Conservation (phyloP, 1,139 yeast species). For the Diutina catenulata region DNA sequence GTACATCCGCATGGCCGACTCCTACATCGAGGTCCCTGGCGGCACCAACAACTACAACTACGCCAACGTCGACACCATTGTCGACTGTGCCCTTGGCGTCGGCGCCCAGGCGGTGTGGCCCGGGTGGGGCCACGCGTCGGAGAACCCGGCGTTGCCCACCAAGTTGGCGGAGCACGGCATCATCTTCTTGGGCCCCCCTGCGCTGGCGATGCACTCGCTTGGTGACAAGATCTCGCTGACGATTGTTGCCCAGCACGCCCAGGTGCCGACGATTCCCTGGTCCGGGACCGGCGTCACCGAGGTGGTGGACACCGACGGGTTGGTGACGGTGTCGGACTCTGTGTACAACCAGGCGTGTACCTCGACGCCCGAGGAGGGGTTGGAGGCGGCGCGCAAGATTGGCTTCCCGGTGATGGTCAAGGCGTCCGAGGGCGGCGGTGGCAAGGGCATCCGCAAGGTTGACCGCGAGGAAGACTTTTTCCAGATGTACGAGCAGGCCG, state of each 20-base stretch:
- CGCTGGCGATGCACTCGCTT: slow-evolving; percentile 96
- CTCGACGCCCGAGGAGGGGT: slow-evolving; percentile 76
- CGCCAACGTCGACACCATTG: slow-evolving; percentile 95
- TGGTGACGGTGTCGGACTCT: slow-evolving; percentile 81
- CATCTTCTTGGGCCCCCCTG: slow-evolving; percentile 95
- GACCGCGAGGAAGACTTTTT: slow-evolving; percentile 58
- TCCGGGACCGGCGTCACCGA: slow-evolving; percentile 93
- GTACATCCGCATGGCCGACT: slow-evolving; percentile 98
- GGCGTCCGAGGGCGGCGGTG: slow-evolving; percentile 99
- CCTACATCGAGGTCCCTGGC: slow-evolving; percentile 96
- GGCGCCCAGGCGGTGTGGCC: slow-evolving; percentile 99
- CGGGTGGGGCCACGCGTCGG: slow-evolving; percentile 99
- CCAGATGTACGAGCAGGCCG: slow-evolving; percentile 14
- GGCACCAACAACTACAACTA: slow-evolving; percentile 97
- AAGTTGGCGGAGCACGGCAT: slow-evolving; percentile 79
- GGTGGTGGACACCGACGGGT: slow-evolving; percentile 66
- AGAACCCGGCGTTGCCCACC: slow-evolving; percentile 91
- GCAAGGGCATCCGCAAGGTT: slow-evolving; percentile 93
- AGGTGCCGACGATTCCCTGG: slow-evolving; percentile 98
- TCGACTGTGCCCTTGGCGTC: slow-evolving; percentile 93
- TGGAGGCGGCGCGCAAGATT: slow-evolving; percentile 66
- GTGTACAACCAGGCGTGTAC: slow-evolving; percentile 85
- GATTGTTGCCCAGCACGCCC: slow-evolving; percentile 96
- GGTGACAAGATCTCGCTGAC: slow-evolving; percentile 98
- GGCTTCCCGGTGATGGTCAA: slow-evolving; percentile 96